Base-by-base conservation (phyloP, 306 rosid genomes). In the Trifolium repens region DNA sequence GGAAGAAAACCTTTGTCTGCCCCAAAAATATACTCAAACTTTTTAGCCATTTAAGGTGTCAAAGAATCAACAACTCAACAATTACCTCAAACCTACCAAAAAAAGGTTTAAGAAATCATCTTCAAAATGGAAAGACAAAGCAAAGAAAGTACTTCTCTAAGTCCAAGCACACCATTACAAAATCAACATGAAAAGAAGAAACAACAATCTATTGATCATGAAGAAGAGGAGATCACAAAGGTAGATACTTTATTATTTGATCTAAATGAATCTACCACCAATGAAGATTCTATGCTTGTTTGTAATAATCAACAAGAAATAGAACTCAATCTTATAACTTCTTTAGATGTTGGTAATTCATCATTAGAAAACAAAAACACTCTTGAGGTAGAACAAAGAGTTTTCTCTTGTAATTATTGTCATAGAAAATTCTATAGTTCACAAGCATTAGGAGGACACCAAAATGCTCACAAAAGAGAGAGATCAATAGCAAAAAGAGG, bases 361-460 rank as follows among this genome's bases (percentile, higher is more conserved):
- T 71, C 76, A 70, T 72, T 22, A 55, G 32, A 55, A 22, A 55
- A 26, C n/a, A 58, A 67, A 15, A 72, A 11, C 19, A 58, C 74
- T 1, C 43, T 24, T 46, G 42, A 85, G 35, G 80, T 68, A 3
- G 91, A 89, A 71, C 93, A 83, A 14, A 62, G 96, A 71, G 91
- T 90, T 0, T 93, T 93, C 74, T 84, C 98, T 42, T 91, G 97
- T 82, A 93, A 89, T 82, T 93, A 88, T 34, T 93, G 98, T n/a
- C 87, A 87, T 55, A 89, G 97, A 75, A 91, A 93, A 55, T 91
- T 93, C 84, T 89, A 88, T 78, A 91, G 98, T 12, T 93, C 97
- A 65, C 98, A 93, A 69, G 98, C 98, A 1, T 85, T 93, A 9
- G 96, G 98, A 1, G 98, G 98, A 0, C 98, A 93, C 84, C 98